Evolutionary conservation across 495 filamentous ascomycete genomes (phyloP), one percentile per base, ranked within the genome.

Genomic region (Aspergillus kassunensis): DNA sequence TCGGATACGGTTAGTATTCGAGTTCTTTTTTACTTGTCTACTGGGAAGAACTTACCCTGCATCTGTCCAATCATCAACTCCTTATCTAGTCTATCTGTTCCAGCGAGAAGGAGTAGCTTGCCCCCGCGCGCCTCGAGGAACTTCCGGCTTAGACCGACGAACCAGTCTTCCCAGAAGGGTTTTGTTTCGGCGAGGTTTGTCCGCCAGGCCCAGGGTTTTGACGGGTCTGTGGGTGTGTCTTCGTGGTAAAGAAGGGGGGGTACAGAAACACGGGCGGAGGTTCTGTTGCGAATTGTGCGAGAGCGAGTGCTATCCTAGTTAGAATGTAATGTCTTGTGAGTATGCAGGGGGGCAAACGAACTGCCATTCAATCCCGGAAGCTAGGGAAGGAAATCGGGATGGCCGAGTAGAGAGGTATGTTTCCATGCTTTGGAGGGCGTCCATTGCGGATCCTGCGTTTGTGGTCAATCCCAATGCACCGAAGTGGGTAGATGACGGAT

Each of bases 1-100:
- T n/a, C n/a, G n/a, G n/a, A n/a, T n/a, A n/a, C n/a, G n/a, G n/a
- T n/a, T n/a, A n/a, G n/a, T n/a, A n/a, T n/a, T n/a, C n/a, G n/a
- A n/a, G n/a, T n/a, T n/a, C n/a, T n/a, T 36, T 42, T 10, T 27
- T 33, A 13, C 24, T 12, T n/a, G 8, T 34, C 23, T 33, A 36
- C 11, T 5, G 45, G 16, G 46, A n/a, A 35, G 43, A 15, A 63
- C 69, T 23, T 70, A 86, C 90, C 90, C 79, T 96, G 91, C 91
- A 96, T 96, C 69, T 97, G 93, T 13, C 90, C 93, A 64, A 97
- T 97, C 71, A 91, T 96, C 56, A 97, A 67, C 59, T 97, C 93
- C 60, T 88, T 95, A 64, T 97, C 93, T 42, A 99, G 68, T 48
- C 95, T 77, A 69, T 99, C 93, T 12, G 93, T 97, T 6, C 93